Base-by-base conservation (phyloP, 2,329 filamentous ascomycete species). In the Hirsutella minnesotensis region DNA sequence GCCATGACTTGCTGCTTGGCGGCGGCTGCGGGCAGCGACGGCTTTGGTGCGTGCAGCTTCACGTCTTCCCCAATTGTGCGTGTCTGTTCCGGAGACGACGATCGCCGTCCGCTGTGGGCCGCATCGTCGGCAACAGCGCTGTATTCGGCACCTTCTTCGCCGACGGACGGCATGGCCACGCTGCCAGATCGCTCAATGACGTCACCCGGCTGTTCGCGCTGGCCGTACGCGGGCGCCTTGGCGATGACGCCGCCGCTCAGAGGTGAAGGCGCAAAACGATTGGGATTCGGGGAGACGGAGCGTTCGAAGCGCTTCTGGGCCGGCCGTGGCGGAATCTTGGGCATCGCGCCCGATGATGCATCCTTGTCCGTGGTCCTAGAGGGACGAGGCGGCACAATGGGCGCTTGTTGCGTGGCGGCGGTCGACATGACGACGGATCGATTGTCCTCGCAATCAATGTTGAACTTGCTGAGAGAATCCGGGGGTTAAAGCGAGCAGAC, bases 141-240 rank as follows among this genome's bases (percentile, higher is more conserved):
- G 64, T 95, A 95, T 66, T 95, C 90, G 51, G 73, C 79, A 48
- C 90, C 90, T 66, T 95, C 90, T 58, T 95, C 81, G 45, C 90
- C 90, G 43, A 95, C 73, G 1, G 84, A 84, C 15, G 90, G 90
- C 58, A 95, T 75, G 29, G 77, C 76, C 44, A 95, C 86, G 57
- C 86, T 94, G 39, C 79, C 76, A 30, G 84, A 78, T 40, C 86
- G 83, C 35, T 73, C 65, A 49, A 72, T 59, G 33, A 65, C 62
- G 36, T 73, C 67, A 40, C 57, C 60, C 49, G 60, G 55, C 50
- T 56, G 54, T 27, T 57, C 53, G n/a, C 52, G 63, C 49, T 52
- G 63, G 55, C 58, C 57, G 40, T 60, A 55, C 35, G 52, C 53
- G 41, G 53, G 58, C 46, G 59, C 52, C 62, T 73, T 68, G 48